Evolutionary conservation across 2,329 filamentous ascomycete genomes (phyloP).

Genomic region (Xylariaceae sp.): DNA sequence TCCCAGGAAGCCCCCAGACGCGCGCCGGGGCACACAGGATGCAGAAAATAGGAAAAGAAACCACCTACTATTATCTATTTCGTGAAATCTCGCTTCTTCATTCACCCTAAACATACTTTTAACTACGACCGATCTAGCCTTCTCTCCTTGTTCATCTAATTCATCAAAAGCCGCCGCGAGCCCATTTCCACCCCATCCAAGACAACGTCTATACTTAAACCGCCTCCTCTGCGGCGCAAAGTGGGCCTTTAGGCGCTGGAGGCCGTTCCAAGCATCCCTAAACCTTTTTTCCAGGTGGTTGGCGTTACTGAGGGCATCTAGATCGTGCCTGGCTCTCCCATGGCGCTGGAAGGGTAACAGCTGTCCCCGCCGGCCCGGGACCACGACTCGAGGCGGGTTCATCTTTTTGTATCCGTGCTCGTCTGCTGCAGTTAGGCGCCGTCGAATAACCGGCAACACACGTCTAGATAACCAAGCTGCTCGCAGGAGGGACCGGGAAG

Average conservation of each 20-base stretch:
- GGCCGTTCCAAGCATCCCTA: background rate
- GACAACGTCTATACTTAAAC: conserved; percentile 8
- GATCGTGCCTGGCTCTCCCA: background rate
- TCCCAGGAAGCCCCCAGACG: background rate
- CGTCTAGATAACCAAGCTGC: too few relatives aligned
- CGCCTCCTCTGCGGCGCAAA: background rate
- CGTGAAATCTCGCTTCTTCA: background rate
- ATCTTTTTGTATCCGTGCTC: too few relatives aligned
- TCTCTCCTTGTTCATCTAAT: background rate
- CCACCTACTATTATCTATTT: conserved; percentile 8
- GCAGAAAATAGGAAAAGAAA: background rate
- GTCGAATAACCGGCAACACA: too few relatives aligned
- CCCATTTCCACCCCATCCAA: conserved; percentile 25
- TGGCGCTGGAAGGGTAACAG: too few relatives aligned
- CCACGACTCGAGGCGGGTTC: too few relatives aligned
- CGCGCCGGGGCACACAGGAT: too few relatives aligned
- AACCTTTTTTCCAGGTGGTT: background rate
- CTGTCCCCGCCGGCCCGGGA: too few relatives aligned
- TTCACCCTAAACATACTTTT: conserved; percentile 7
- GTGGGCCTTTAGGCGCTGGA: background rate
- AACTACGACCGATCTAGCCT: conserved; percentile 5
- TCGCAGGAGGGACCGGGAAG: too few relatives aligned
- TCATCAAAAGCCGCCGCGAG: conserved; percentile 17
- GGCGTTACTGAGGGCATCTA: background rate
- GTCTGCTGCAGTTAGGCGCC: too few relatives aligned